Evolutionary conservation across 2,329 filamentous ascomycete species (phyloP).

Genomic region (Pyrenochaeta sp.): DNA sequence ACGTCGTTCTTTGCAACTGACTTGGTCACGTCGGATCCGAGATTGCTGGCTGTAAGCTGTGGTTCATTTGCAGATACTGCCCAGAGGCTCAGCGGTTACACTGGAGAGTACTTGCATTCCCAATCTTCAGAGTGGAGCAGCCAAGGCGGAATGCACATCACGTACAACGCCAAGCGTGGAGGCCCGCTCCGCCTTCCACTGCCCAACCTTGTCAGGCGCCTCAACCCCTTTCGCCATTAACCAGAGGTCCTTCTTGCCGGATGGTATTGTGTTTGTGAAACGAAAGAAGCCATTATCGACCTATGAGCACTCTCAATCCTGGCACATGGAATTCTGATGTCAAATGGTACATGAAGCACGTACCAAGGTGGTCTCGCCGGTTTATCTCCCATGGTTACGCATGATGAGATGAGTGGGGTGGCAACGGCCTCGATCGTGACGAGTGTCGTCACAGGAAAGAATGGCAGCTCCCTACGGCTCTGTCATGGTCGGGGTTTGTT

Average conservation of each 20-base stretch:
- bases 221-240: constrained; percentile 25
- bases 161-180: constrained; percentile 26
- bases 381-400: constrained; percentile 20
- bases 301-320: constrained; percentile 18
- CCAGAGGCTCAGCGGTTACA: constrained; percentile 34
- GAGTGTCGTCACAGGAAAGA: constrained; percentile 5
- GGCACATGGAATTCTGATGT: constrained; percentile 13
- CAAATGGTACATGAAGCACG: constrained; percentile 13
- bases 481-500: constrained; percentile 11
- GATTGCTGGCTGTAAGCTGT: constrained; percentile 7
- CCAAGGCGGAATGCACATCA: constrained; percentile 37
- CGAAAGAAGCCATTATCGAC: constrained; percentile 10
- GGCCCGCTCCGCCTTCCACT: constrained; percentile 35
- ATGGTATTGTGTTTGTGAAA: constrained; percentile 22
- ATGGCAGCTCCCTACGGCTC: neutral
- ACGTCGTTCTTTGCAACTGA: neutral
- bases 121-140: constrained; percentile 27
- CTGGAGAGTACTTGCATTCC: constrained; percentile 27
- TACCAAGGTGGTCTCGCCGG: constrained; percentile 25
- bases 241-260: constrained; percentile 8
- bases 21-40: constrained; percentile 6
- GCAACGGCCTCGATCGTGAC: constrained; percentile 1
- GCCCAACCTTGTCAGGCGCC: constrained; percentile 17
- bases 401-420: constrained; percentile 14
- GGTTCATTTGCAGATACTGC: constrained; percentile 21